phyloP scores from a whole-genome alignment of 164 flowering plant genomes.

The Vitis rotundifolia region DNA sequence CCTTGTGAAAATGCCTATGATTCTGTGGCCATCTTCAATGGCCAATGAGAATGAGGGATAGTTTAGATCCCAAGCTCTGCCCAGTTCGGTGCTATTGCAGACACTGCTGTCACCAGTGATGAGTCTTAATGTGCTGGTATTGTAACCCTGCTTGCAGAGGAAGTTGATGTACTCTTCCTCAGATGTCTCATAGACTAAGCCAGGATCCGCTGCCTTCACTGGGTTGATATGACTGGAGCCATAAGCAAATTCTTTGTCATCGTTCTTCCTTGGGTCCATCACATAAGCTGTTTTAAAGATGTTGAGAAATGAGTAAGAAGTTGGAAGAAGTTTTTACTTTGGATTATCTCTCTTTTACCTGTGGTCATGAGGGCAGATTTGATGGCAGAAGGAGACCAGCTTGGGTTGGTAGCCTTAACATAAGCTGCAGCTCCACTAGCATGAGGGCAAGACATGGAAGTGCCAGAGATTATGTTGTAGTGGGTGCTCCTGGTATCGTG shows the following conservation, averaged over 20 bases:
- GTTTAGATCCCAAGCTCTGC: constrained; percentile 7
- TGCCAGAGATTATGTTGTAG: constrained; percentile 14
- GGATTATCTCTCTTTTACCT: not conserved
- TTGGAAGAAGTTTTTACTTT: not conserved
- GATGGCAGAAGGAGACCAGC: constrained; percentile 17
- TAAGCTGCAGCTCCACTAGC: constrained; percentile 17
- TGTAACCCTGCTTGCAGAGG: constrained; percentile 19
- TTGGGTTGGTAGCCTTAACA: constrained; percentile 11
- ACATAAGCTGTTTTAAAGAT: constrained; percentile 2
- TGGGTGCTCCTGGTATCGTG: not conserved
- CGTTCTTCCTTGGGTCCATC: constrained; percentile 23
- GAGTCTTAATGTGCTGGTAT: not conserved
- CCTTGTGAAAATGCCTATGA: constrained; percentile 7
- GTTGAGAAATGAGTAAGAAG: not conserved
- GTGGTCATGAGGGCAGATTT: constrained; percentile 17
- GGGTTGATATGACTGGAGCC: constrained; percentile 33
- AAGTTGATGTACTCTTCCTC: constrained; percentile 21
- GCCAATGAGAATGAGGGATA: constrained; percentile 9
- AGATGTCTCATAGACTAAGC: constrained; percentile 26
- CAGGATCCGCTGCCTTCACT: constrained; percentile 21
- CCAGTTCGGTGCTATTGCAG: constrained; percentile 1
- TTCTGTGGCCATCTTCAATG: constrained; percentile 2
- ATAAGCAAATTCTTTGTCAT: constrained; percentile 23
- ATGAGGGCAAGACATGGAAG: constrained; percentile 25
- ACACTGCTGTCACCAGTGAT: constrained; percentile 5